These are phyloP conservation scores for Mycena maculata DNA, from an alignment of 768 basidiomycete genomes.

Conservation along the genomic window DNA sequence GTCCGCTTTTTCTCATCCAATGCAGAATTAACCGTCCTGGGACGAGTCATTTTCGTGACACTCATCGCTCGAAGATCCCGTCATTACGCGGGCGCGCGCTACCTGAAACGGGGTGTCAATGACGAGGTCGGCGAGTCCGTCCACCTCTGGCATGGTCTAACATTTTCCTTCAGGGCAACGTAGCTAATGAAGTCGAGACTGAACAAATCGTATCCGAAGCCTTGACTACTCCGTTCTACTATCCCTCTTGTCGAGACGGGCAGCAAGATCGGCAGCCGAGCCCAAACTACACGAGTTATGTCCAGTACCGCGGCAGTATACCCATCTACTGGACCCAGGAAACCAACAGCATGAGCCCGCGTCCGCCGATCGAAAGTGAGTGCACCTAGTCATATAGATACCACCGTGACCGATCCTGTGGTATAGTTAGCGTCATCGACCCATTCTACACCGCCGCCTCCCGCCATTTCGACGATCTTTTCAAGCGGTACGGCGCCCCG, in stretches of 20 bases:
- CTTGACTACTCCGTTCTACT: conserved; percentile 89
- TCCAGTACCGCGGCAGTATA: conserved; percentile 96
- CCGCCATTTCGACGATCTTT: conserved; percentile 91
- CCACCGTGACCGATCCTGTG: background rate
- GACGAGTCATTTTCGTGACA: conserved; percentile 91
- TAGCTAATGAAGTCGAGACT: conserved; percentile 98
- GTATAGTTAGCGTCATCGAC: conserved; percentile 87
- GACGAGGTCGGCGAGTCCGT: conserved; percentile 70
- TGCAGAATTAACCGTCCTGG: conserved; percentile 90
- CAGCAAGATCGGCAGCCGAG: conserved; percentile 66
- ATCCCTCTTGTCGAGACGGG: conserved; percentile 59
- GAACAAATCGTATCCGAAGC: conserved; percentile 97
- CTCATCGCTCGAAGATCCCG: conserved; percentile 95
- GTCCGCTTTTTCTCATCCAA: background rate
- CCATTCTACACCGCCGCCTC: conserved; percentile 96
- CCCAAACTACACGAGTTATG: conserved; percentile 94
- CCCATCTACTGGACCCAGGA: conserved; percentile 98
- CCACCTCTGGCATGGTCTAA: conserved; percentile 16
- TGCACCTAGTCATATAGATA: conserved; percentile 1
- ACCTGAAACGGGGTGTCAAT: conserved; percentile 93
- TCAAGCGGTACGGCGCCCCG: conserved; percentile 89
- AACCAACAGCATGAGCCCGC: conserved; percentile 86
- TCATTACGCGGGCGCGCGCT: conserved; percentile 95
- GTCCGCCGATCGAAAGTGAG: conserved; percentile 96
- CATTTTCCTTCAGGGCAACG: conserved; percentile 78